Conservation (phyloP, 352 stramenopile genomes). For the Pythium utonaiense region DNA sequence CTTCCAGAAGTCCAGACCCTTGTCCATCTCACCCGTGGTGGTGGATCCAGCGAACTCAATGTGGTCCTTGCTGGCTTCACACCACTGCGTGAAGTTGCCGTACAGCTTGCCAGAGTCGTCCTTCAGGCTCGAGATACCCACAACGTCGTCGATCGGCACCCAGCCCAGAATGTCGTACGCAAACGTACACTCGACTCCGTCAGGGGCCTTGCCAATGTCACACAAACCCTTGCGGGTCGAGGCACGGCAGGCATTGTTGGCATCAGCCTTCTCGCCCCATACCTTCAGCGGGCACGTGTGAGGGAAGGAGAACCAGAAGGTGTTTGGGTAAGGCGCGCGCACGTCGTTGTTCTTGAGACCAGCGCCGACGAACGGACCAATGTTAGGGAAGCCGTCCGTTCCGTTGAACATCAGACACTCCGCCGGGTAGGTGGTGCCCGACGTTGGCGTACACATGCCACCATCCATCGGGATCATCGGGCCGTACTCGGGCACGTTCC, state of each 20-base stretch:
- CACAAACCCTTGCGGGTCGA: slow-evolving; percentile 52
- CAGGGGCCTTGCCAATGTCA: slow-evolving; percentile 35
- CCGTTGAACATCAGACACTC: slow-evolving; percentile 41
- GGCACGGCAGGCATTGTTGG: slow-evolving; percentile 32
- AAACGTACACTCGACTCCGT: slow-evolving; percentile 70
- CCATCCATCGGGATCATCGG: slow-evolving; percentile 22
- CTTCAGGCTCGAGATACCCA: slow-evolving; percentile 65
- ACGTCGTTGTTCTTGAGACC: slow-evolving; percentile 23
- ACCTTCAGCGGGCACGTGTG: slow-evolving; percentile 42
- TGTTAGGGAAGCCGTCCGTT: slow-evolving; percentile 27
- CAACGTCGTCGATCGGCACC: slow-evolving; percentile 74
- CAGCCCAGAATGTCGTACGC: slow-evolving; percentile 74
- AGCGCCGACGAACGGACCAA: slow-evolving; percentile 47
- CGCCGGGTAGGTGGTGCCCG: slow-evolving; percentile 12
- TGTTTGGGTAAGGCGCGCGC: slow-evolving; percentile 27
- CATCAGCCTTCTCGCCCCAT: slow-evolving; percentile 14
- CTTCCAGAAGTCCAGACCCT: slow-evolving; percentile 31
- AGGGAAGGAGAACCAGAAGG: slow-evolving; percentile 34
- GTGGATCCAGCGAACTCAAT: slow-evolving; percentile 40
- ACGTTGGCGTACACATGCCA: slow-evolving; percentile 17
- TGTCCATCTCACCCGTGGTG: slow-evolving; percentile 22
- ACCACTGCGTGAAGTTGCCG: slow-evolving; percentile 61
- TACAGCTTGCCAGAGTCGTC: slow-evolving; percentile 36
- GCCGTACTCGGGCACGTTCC: slow-evolving; percentile 24
- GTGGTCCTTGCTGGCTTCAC: slow-evolving; percentile 40